A percentile compares a stretch with the other conserved stretches of the same genome.
Conservation (phyloP, 116 monocot species). For the Phalaenopsis hybrid region DNA sequence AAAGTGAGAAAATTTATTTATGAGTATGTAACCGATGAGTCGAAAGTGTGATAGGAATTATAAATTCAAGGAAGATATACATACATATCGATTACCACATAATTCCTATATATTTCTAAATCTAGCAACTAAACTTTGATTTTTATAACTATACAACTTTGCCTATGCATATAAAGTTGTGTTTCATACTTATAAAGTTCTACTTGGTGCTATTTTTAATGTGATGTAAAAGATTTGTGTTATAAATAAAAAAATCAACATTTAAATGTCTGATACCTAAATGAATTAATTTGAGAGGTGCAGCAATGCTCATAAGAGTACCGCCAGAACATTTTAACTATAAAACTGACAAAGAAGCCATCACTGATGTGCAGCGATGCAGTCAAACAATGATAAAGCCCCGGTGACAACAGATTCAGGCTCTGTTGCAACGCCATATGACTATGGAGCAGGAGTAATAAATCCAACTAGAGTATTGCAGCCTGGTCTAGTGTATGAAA, state of each 20-base stretch:
- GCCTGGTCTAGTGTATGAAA: conserved; percentile 69
- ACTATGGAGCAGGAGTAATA: conserved; percentile 67
- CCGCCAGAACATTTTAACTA: not conserved
- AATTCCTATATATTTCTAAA: too few species aligned
- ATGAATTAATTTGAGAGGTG: not conserved
- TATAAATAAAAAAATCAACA: not conserved
- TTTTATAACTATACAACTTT: too few species aligned
- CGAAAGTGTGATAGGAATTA: not conserved
- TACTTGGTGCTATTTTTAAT: not conserved
- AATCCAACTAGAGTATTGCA: conserved; percentile 40
- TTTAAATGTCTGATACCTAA: too few species aligned
- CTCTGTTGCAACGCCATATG: conserved; percentile 46
- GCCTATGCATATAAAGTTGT: too few species aligned
- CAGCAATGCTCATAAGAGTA: not conserved
- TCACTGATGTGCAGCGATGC: conserved; percentile 23
- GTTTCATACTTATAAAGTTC: too few species aligned
- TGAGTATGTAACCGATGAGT: not conserved
- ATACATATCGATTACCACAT: too few species aligned
- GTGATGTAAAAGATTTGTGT: not conserved
- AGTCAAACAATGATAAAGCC: conserved; percentile 26
- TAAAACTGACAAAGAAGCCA: not conserved
- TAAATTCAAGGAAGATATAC: too few species aligned
- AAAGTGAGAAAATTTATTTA: not conserved
- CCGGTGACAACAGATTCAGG: conserved; percentile 40
- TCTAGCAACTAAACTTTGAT: too few species aligned